These are phyloP conservation scores for Extremus antarcticus DNA, from an alignment of 495 filamentous ascomycete species.

Conservation along the genomic window DNA sequence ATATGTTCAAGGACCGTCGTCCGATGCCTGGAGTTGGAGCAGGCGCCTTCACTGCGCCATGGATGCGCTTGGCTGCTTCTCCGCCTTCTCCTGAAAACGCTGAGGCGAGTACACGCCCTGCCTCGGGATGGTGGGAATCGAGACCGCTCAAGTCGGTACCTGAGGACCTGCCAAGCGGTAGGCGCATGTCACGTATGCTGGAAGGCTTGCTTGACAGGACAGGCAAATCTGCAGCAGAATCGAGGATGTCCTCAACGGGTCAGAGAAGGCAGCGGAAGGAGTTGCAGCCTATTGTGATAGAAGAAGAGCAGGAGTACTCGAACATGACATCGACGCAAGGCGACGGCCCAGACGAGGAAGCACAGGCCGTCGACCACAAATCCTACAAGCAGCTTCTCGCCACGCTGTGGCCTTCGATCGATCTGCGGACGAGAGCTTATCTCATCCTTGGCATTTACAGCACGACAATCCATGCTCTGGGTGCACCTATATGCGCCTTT, in stretches of 20 bases:
- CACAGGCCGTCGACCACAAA: neutral
- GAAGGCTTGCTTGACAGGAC: constrained; percentile 8
- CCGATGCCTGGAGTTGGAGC: neutral
- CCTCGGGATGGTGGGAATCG: neutral
- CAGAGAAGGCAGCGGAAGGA: neutral
- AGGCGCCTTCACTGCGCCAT: neutral
- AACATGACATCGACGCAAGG: constrained; percentile 11
- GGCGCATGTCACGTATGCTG: neutral
- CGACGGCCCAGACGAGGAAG: neutral
- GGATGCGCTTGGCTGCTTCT: neutral
- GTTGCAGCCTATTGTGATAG: neutral
- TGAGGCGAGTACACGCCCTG: neutral
- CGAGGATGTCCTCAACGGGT: neutral
- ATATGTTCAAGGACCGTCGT: constrained; percentile 1
- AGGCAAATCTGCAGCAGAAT: constrained; percentile 10
- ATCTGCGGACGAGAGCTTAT: constrained; percentile 37
- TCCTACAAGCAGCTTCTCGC: constrained; percentile 49
- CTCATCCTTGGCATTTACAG: constrained; percentile 51
- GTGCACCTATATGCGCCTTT: constrained; percentile 68
- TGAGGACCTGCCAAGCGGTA: neutral
- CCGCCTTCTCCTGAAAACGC: neutral
- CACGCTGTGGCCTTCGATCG: constrained; percentile 63
- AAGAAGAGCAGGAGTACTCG: constrained; percentile 6
- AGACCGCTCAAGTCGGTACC: neutral
- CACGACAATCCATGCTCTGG: constrained; percentile 52